Conservation (phyloP, 73 alveolate species). For the Paramecium caudatum region DNA sequence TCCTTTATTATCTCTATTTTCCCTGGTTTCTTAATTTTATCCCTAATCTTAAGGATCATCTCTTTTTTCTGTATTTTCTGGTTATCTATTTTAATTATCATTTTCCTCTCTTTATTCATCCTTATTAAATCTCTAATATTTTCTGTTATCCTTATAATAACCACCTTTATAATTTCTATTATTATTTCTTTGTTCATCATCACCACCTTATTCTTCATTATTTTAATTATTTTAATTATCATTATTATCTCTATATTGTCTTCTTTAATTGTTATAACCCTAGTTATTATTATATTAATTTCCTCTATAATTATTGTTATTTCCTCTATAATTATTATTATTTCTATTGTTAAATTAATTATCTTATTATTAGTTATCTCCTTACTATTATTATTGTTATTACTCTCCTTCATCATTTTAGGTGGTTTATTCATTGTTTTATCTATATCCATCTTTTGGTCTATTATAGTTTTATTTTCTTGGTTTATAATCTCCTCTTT, state of each 20-base stretch:
- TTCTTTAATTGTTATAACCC: constrained; percentile 3
- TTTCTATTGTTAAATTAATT: too few relatives aligned
- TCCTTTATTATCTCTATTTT: constrained; percentile 13
- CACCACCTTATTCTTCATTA: not conserved
- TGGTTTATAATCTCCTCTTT: not conserved
- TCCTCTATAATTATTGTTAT: constrained; percentile 9
- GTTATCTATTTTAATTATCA: not conserved
- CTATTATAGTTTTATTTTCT: not conserved
- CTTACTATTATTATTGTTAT: not conserved
- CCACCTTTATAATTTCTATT: not conserved
- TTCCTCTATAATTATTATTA: not conserved
- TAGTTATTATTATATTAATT: not conserved
- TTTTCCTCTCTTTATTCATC: not conserved
- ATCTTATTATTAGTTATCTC: not conserved
- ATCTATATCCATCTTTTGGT: not conserved
- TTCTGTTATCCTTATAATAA: not conserved
- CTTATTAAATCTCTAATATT: not conserved
- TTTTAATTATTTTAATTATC: not conserved
- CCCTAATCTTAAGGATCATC: too few relatives aligned
- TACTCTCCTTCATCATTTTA: not conserved
- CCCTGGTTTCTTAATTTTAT: too few relatives aligned
- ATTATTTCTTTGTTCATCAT: not conserved
- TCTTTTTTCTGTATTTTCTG: too few relatives aligned
- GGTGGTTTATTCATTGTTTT: not conserved
- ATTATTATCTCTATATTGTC: not conserved